Percentiles rank a stretch among this genome's conserved stretches.
phyloP scores from a whole-genome alignment of 768 basidiomycete species.

The Pisolithus tinctorius region DNA sequence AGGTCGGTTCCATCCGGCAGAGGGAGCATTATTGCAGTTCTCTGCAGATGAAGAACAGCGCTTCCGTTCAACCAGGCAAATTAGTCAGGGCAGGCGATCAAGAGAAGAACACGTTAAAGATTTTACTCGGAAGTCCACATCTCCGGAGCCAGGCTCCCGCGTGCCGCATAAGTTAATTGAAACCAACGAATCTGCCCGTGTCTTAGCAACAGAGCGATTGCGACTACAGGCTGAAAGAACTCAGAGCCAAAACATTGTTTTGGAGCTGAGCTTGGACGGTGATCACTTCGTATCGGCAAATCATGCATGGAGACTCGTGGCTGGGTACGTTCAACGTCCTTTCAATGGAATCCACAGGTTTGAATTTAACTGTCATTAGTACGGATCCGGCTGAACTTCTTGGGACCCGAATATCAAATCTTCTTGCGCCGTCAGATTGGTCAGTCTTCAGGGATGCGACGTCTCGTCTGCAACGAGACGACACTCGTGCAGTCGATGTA shows the following conservation, averaged over 20 bases:
- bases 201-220: slow-evolving; percentile 84
- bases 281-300: slow-evolving; percentile 96
- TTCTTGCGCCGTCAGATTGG: slow-evolving; percentile 75
- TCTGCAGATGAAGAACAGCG: slow-evolving; percentile 27
- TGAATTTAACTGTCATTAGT: slow-evolving; percentile 35
- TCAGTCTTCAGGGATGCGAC: slow-evolving; percentile 84
- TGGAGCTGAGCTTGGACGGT: slow-evolving; percentile 91
- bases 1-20: slow-evolving; percentile 29
- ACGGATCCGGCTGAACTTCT: slow-evolving; percentile 75
- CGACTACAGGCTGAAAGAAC: slow-evolving; percentile 90
- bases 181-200: slow-evolving; percentile 67
- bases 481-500: slow-evolving; percentile 90
- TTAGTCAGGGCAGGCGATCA: slow-evolving; percentile 46
- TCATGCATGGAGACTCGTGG: slow-evolving; percentile 89
- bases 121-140: slow-evolving; percentile 31
- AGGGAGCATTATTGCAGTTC: slow-evolving; percentile 30
- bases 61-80: slow-evolving; percentile 43
- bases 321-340: slow-evolving; percentile 54
- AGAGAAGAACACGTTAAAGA: slow-evolving; percentile 55
- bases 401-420: slow-evolving; percentile 73
- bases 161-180: slow-evolving; percentile 43
- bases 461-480: slow-evolving; percentile 77
- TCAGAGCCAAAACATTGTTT: slow-evolving; percentile 91
- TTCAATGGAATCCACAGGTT: neutral
- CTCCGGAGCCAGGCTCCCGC: slow-evolving; percentile 31